These are phyloP conservation scores for Vanderwaltozyma yarrowii DNA, from an alignment of 805 yeast species.

Conservation along the genomic window DNA sequence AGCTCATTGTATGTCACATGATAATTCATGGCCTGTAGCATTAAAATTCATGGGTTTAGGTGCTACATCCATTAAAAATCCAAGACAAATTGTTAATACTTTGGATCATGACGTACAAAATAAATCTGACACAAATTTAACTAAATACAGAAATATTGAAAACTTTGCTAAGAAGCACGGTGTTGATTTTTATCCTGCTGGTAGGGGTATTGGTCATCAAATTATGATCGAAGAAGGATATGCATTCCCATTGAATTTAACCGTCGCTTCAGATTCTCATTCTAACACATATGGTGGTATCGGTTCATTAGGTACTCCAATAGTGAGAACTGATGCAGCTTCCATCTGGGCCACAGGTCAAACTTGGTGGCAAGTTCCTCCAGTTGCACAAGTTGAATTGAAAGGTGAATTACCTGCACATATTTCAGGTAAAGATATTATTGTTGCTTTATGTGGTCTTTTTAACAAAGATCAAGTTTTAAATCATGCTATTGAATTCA, in stretches of 20 bases:
- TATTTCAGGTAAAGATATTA: conserved; percentile 92
- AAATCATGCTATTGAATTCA: conserved; percentile 89
- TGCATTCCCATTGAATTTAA: conserved; percentile 85
- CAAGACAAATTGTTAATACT: conserved; percentile 89
- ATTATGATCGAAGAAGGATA: conserved; percentile 99
- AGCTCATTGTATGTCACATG: conserved; percentile 98
- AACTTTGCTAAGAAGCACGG: conserved; percentile 84
- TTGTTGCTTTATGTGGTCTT: conserved; percentile 89
- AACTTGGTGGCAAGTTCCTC: conserved; percentile 99
- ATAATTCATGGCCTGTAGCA: conserved; percentile 99
- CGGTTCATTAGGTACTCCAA: conserved; percentile 93
- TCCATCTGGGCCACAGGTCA: conserved; percentile 99
- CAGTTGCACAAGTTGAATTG: conserved; percentile 89
- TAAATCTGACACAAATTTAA: conserved; percentile 76
- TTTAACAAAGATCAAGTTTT: conserved; percentile 88
- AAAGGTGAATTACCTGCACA: conserved; percentile 75
- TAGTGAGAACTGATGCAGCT: conserved; percentile 98
- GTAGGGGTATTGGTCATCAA: conserved; percentile 98
- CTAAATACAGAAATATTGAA: conserved; percentile 82
- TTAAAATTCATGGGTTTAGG: conserved; percentile 92
- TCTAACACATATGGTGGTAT: conserved; percentile 97
- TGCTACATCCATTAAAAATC: conserved; percentile 70
- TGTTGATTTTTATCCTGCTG: conserved; percentile 95
- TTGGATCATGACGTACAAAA: conserved; percentile 98
- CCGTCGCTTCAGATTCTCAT: conserved; percentile 97